Evolutionary conservation across 2,329 filamentous ascomycete genomes (phyloP).

Genomic region (Microdochium nivale): DNA sequence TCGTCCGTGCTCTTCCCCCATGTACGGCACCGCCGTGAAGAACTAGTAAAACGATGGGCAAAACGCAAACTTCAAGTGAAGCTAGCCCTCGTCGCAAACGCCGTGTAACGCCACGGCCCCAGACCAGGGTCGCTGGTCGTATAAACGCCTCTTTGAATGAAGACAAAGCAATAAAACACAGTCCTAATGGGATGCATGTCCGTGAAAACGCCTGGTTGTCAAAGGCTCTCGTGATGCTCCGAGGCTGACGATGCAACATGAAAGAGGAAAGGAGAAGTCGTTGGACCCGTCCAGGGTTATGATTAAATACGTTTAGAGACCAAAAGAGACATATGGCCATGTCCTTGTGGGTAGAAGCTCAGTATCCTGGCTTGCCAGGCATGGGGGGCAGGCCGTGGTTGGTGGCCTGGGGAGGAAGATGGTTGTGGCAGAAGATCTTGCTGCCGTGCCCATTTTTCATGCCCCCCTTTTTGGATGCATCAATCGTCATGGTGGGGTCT

Average conservation of each 20-base stretch:
- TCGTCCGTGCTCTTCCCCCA: background rate
- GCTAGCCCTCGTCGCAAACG: background rate
- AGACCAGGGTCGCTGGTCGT: background rate
- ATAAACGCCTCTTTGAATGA: background rate
- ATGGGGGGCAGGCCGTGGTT: slow-evolving; percentile 42
- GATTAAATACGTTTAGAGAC: background rate
- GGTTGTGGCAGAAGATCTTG: slow-evolving; percentile 52
- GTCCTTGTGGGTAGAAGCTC: slow-evolving; percentile 1
- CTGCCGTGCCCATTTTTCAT: slow-evolving; percentile 28
- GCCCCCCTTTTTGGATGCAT: slow-evolving; percentile 48
- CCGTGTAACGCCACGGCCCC: background rate
- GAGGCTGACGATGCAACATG: background rate
- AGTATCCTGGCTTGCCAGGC: slow-evolving; percentile 48
- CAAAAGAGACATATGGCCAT: background rate
- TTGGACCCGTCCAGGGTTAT: background rate
- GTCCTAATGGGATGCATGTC: background rate
- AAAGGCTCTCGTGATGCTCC: background rate
- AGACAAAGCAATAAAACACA: background rate
- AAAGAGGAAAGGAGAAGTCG: background rate
- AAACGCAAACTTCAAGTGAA: background rate
- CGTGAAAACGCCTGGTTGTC: background rate
- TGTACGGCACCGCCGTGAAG: background rate
- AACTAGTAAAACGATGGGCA: too few species aligned
- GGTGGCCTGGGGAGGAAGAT: slow-evolving; percentile 39
- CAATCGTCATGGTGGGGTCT: slow-evolving; percentile 51